Evolutionary conservation across 306 rosid genomes (phyloP).

Genomic region (Abrus precatorius): DNA sequence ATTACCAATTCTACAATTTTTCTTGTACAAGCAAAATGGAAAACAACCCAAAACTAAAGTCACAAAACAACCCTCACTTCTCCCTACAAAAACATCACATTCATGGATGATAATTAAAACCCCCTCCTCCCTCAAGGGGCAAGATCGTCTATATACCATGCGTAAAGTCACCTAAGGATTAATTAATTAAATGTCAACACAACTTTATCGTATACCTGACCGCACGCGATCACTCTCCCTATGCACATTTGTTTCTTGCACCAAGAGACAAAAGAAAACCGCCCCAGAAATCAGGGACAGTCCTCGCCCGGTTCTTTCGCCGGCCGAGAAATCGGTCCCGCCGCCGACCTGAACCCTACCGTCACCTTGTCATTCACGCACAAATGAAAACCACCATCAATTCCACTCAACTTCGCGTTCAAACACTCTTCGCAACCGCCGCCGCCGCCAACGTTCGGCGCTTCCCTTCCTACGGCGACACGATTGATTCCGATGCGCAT

Average conservation of each 20-base stretch:
- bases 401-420: constrained; percentile 45
- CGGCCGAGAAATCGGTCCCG: constrained; percentile 79
- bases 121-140: neutral
- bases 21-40: neutral
- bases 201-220: constrained; percentile 47
- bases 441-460: neutral
- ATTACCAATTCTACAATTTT: neutral
- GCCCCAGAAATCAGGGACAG: neutral
- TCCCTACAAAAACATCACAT: neutral
- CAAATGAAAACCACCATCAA: constrained; percentile 57
- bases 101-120: too few relatives aligned
- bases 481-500: constrained; percentile 36
- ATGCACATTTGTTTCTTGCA: constrained; percentile 15
- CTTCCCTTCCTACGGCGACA: neutral
- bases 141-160: neutral
- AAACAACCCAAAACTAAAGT: neutral
- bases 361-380: constrained; percentile 64
- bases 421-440: constrained; percentile 56
- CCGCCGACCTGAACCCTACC: constrained; percentile 58
- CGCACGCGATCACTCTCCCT: constrained; percentile 37
- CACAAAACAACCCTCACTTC: neutral
- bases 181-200: constrained; percentile 21
- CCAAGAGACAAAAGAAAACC: neutral
- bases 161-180: neutral
- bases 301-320: constrained; percentile 42